Evolutionary conservation across 148 eudicot species (phyloP).

Genomic region (Chenopodium berlandieri): DNA sequence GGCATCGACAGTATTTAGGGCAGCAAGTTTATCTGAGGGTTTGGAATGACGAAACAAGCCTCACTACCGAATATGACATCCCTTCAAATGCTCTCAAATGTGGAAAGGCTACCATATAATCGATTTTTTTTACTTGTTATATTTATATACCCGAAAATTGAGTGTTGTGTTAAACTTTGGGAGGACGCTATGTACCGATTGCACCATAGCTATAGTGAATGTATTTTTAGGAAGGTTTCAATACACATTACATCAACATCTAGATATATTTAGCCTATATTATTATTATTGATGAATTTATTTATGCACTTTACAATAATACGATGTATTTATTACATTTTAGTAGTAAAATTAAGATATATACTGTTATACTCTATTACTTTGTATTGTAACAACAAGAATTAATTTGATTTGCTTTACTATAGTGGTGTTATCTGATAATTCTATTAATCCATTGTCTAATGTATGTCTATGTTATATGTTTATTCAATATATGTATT

Average conservation of each 20-base stretch:
- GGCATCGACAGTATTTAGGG: slow-evolving; percentile 76
- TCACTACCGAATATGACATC: slow-evolving; percentile 46
- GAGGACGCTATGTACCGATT: background rate
- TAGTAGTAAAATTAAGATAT: too few species aligned
- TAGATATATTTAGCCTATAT: background rate
- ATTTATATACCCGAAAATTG: background rate
- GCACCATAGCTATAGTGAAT: background rate
- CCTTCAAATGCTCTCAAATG: slow-evolving; percentile 72
- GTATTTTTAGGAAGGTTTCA: background rate
- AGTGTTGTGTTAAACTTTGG: background rate
- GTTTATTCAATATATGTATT: too few species aligned
- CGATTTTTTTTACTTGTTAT: background rate
- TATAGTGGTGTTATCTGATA: too few species aligned
- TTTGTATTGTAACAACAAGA: too few species aligned
- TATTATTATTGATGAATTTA: background rate
- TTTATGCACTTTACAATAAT: too few species aligned
- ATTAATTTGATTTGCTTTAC: too few species aligned
- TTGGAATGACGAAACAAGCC: slow-evolving; percentile 57
- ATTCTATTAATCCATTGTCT: too few species aligned
- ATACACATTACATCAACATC: too few species aligned
- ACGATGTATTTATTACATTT: too few species aligned
- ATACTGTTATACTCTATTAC: too few species aligned
- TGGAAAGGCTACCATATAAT: slow-evolving; percentile 49
- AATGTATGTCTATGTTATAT: too few species aligned
- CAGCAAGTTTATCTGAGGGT: slow-evolving; percentile 66